Evolutionary conservation across 2,329 filamentous ascomycete genomes (phyloP), one percentile per base, ranked within the genome.

Genomic region (Sclerotinia nivalis): DNA sequence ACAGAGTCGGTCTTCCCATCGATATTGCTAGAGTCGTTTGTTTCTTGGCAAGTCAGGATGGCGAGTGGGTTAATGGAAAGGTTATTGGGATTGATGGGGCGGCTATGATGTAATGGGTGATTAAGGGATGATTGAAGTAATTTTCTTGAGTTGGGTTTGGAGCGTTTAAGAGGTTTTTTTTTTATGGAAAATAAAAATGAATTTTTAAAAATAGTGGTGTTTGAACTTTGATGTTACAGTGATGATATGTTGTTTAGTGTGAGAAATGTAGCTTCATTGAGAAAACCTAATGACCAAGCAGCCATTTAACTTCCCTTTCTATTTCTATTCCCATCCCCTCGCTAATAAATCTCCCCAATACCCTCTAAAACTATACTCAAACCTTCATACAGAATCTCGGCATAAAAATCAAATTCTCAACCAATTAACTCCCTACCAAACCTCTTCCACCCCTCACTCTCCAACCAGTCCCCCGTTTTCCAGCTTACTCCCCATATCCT

Each of bases 11-110:
- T 74, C 87, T 90, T 73, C 88, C 88, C 70, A 86, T 89, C 77
- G 89, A 91, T 77, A 87, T 91, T 78, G 89, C 88, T 72, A 86
- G 88, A 72, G 87, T 89, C 25, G 88, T 89, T 69, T 87, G 85
- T 81, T 82, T 87, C 83, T 75, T 89, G 79, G 78, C 87, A 75
- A 79, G 85, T 78, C 80, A 89, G 82, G 80, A 88, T 79, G 78
- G 87, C 78, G 82, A 89, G 50, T 76, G 74, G 74, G 71, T 74
- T n/a, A 70, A 74, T 52, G 73, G 72, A 59, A 74, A 74, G 73
- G 72, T 74, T 20, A 70, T 75, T 25, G 73, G 72, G 37, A 74
- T 75, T 43, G 73, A 74, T 70, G 72, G 73, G 37, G 73, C 69
- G 40, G 74, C 74, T 64, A 73, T 72, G 68, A 75, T 75, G 74